phyloP scores from a whole-genome alignment of 1,284 basidiomycete species.

The Coniferiporia sulphurascens region DNA sequence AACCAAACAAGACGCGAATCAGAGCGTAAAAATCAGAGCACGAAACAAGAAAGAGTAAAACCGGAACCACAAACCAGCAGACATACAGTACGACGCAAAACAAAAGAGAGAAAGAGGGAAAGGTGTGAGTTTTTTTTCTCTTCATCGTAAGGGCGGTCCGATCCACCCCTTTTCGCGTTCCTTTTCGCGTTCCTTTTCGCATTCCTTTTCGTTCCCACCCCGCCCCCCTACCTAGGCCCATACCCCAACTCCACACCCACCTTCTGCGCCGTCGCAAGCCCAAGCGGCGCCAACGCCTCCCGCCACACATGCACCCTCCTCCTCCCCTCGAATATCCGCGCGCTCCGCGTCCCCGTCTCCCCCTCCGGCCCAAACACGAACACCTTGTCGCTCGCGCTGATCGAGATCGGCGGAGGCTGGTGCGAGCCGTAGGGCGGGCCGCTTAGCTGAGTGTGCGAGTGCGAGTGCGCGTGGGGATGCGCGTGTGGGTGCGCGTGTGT shows the following conservation, averaged over 20 bases:
- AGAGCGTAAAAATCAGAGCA: too few relatives aligned
- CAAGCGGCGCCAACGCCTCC: constrained; percentile 59
- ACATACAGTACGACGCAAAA: too few relatives aligned
- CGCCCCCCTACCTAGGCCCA: constrained; percentile 38
- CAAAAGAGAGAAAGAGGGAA: too few relatives aligned
- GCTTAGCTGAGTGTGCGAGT: constrained; percentile 2
- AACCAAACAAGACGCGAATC: too few relatives aligned
- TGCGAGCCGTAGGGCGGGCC: constrained; percentile 6
- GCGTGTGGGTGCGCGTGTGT: constrained; percentile 1
- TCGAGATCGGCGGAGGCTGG: constrained; percentile 15
- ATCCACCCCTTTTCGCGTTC: too few relatives aligned
- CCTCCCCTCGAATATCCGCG: constrained; percentile 49
- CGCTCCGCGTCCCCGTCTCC: constrained; percentile 57
- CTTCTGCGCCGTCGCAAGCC: constrained; percentile 61
- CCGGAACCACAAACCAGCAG: too few relatives aligned
- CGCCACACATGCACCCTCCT: constrained; percentile 48
- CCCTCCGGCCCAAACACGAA: constrained; percentile 74
- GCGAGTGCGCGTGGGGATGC: not conserved
- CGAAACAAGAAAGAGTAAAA: too few relatives aligned
- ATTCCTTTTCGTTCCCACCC: too few relatives aligned
- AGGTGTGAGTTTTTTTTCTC: too few relatives aligned
- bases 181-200: too few relatives aligned
- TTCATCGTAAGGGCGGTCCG: too few relatives aligned
- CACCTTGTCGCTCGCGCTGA: constrained; percentile 40
- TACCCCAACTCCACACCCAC: constrained; percentile 66